Percentiles rank a stretch among this genome's conserved stretches.
phyloP scores from a whole-genome alignment of 2,329 filamentous ascomycete species.

The Colletotrichum brevisporum region DNA sequence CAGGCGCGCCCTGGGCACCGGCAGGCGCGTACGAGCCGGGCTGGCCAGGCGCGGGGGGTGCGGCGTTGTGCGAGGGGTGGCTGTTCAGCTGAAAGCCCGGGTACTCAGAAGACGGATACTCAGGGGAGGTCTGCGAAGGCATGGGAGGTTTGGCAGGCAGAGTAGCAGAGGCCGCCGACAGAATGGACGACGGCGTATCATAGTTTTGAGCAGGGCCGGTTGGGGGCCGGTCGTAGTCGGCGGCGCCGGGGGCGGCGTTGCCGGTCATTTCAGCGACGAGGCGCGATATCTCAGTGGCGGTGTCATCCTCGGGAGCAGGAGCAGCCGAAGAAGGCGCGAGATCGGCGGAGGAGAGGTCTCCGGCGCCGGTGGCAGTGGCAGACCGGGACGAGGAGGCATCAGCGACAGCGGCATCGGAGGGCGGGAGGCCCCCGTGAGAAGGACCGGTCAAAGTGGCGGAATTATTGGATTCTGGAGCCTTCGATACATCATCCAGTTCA shows the following conservation, averaged over 20 bases:
- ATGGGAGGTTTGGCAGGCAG: conserved; percentile 63
- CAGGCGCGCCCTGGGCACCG: conserved; percentile 47
- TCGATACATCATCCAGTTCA: conserved; percentile 58
- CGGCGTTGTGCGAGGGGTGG: conserved; percentile 46
- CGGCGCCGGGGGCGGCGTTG: conserved; percentile 46
- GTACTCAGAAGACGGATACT: conserved; percentile 48
- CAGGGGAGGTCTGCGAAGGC: conserved; percentile 54
- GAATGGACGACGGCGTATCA: conserved; percentile 41
- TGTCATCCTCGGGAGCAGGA: conserved; percentile 48
- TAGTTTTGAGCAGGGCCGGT: conserved; percentile 26
- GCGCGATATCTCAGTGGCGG: conserved; percentile 56
- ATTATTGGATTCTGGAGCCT: conserved; percentile 59
- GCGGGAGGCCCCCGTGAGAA: conserved; percentile 49
- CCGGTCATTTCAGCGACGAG: conserved; percentile 59
- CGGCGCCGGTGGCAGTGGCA: conserved; percentile 38
- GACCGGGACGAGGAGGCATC: conserved; percentile 49
- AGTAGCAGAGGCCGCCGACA: conserved; percentile 55
- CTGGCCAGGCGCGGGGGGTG: conserved; percentile 51
- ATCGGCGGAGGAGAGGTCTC: conserved; percentile 37
- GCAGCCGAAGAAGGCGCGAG: conserved; percentile 37
- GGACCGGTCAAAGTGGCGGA: conserved; percentile 53
- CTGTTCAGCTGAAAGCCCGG: conserved; percentile 52
- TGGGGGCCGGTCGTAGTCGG: conserved; percentile 39
- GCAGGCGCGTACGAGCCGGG: conserved; percentile 51
- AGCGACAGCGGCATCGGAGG: conserved; percentile 49